These are phyloP conservation scores for Diaporthe eres DNA, from an alignment of 2,329 filamentous ascomycete species.

Conservation along the genomic window DNA sequence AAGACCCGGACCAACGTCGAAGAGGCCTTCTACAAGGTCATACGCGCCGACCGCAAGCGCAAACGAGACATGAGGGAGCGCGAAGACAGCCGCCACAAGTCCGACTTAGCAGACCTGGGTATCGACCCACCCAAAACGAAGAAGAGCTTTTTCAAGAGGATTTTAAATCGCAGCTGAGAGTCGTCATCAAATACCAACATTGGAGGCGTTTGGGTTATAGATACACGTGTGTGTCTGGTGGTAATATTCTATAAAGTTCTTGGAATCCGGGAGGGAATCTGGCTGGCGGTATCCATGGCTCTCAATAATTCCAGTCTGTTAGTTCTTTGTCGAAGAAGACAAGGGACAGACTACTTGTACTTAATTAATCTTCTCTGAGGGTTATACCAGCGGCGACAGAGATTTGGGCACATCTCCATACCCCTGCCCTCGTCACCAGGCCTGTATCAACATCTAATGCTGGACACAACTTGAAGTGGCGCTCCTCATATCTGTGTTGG, in stretches of 20 bases:
- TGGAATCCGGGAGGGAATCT: constrained; percentile 13
- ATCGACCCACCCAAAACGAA: constrained; percentile 36
- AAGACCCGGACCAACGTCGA: constrained; percentile 42
- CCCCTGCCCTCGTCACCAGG: not conserved
- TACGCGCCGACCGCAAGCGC: constrained; percentile 40
- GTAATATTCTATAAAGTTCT: not conserved
- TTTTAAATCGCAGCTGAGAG: constrained; percentile 32
- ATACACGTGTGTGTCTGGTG: not conserved
- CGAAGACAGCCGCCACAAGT: constrained; percentile 37
- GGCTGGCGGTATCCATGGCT: constrained; percentile 12
- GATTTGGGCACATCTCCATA: not conserved
- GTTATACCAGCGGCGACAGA: not conserved
- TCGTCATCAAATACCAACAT: not conserved
- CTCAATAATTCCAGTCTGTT: constrained; percentile 29
- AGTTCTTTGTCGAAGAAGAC: not conserved
- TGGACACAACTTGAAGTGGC: not conserved
- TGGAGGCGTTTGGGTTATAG: constrained; percentile 24
- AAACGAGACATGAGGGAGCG: constrained; percentile 31
- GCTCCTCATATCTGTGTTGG: not conserved
- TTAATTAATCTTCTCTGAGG: constrained; percentile 22
- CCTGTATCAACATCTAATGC: constrained; percentile 16
- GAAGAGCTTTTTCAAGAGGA: constrained; percentile 37
- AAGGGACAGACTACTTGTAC: constrained; percentile 12
- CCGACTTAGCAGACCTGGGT: constrained; percentile 37
- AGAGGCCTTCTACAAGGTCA: constrained; percentile 41